Evolutionary conservation across 2,329 filamentous ascomycete species (phyloP).

Genomic region (Blumeria graminis): DNA sequence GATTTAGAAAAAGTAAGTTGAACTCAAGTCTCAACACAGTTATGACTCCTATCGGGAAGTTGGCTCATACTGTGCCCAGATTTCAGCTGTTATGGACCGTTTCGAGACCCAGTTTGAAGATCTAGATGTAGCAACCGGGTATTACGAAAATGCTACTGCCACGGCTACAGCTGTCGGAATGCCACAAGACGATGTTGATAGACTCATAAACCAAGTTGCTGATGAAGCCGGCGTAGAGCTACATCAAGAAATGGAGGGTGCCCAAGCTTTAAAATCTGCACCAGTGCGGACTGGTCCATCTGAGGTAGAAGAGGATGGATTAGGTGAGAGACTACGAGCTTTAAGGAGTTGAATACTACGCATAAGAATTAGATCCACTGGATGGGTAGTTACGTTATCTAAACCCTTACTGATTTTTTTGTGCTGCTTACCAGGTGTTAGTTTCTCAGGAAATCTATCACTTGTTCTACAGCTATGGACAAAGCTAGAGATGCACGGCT

Average conservation of each 20-base stretch:
- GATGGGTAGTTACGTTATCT: not conserved
- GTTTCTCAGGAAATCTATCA: too few species aligned
- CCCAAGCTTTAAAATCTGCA: conserved; percentile 31
- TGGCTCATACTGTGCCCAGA: conserved; percentile 17
- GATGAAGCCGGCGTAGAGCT: conserved; percentile 75
- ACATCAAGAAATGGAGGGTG: conserved; percentile 42
- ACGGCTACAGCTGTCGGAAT: conserved; percentile 52
- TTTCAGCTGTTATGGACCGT: conserved; percentile 40
- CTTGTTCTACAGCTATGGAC: too few species aligned
- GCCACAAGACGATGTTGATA: conserved; percentile 67
- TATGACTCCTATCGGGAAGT: not conserved
- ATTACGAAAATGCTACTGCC: conserved; percentile 63
- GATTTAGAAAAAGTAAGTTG: conserved; percentile 30
- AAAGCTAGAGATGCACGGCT: too few species aligned
- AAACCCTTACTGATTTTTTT: too few species aligned
- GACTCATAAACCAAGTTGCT: conserved; percentile 61
- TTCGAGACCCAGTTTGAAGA: conserved; percentile 33
- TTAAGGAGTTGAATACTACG: conserved; percentile 17
- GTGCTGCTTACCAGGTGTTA: too few species aligned
- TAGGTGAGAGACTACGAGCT: conserved; percentile 32
- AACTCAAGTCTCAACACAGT: not conserved
- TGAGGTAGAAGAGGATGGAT: conserved; percentile 54
- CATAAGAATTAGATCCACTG: not conserved
- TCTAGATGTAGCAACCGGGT: conserved; percentile 21
- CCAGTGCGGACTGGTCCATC: conserved; percentile 39